These are phyloP conservation scores for Simplicillium sp. DNA, from an alignment of 2,329 filamentous ascomycete species.

Conservation along the genomic window DNA sequence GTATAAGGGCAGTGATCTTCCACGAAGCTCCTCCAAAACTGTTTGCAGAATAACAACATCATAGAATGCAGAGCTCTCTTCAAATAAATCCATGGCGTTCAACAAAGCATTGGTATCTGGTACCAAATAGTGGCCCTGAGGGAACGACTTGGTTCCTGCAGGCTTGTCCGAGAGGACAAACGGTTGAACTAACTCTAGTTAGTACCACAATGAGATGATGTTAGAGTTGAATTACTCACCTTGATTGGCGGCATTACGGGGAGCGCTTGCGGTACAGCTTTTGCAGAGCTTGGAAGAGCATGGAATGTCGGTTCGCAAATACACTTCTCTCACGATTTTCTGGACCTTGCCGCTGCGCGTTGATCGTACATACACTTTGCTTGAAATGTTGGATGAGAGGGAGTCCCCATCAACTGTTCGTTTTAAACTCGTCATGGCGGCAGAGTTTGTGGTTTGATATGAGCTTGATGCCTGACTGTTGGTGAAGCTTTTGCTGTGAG, in stretches of 20 bases:
- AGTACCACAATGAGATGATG: constrained; percentile 2
- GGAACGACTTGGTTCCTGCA: constrained; percentile 71
- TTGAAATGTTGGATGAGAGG: constrained; percentile 68
- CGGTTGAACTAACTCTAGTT: constrained; percentile 49
- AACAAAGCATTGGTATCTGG: constrained; percentile 95
- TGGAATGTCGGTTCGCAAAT: constrained; percentile 91
- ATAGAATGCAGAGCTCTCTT: constrained; percentile 83
- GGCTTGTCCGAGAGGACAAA: constrained; percentile 87
- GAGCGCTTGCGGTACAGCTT: constrained; percentile 63
- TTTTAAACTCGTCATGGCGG: constrained; percentile 56
- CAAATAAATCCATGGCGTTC: constrained; percentile 94
- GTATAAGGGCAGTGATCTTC: constrained; percentile 87
- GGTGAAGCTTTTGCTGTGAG: neutral
- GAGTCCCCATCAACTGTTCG: constrained; percentile 42
- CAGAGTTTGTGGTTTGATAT: neutral
- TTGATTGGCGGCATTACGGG: constrained; percentile 68
- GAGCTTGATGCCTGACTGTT: neutral
- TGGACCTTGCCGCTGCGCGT: constrained; percentile 95
- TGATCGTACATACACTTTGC: constrained; percentile 91
- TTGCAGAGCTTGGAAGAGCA: constrained; percentile 88
- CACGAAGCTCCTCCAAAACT: constrained; percentile 90
- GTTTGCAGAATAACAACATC: constrained; percentile 97
- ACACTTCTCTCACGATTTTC: constrained; percentile 95
- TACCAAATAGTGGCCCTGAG: constrained; percentile 84
- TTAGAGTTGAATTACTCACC: constrained; percentile 35